Evolutionary conservation across 495 filamentous ascomycete species (phyloP).

Genomic region (Trypethelium eluteriae): DNA sequence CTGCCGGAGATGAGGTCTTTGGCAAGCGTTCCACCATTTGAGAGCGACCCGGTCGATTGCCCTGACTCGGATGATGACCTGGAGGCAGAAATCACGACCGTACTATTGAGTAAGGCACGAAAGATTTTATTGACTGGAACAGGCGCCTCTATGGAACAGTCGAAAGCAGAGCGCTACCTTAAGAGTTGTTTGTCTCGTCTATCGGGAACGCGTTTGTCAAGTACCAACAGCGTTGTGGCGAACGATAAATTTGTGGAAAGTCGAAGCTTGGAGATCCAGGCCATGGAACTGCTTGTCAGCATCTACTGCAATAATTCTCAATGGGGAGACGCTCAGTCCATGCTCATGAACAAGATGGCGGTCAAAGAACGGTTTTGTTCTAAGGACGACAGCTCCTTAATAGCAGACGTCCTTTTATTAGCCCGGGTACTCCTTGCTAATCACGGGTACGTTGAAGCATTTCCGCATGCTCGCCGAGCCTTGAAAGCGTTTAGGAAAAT

Average conservation of each 20-base stretch:
- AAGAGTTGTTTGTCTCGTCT: neutral
- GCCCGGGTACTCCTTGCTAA: neutral
- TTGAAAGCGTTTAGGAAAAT: conserved; percentile 11
- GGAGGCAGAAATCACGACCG: neutral
- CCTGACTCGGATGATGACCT: conserved; percentile 13
- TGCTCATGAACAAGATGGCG: conserved; percentile 11
- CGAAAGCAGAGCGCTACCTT: neutral
- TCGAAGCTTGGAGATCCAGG: neutral
- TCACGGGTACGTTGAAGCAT: neutral
- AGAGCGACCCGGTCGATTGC: neutral
- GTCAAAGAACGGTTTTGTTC: conserved; percentile 9
- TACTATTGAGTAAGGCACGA: neutral
- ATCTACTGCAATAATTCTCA: conserved; percentile 3
- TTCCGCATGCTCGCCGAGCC: conserved; percentile 10
- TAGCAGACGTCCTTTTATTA: neutral
- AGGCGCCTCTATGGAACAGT: neutral
- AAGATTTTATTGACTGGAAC: neutral
- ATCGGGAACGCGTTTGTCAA: neutral
- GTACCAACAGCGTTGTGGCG: neutral
- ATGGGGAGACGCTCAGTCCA: conserved; percentile 2
- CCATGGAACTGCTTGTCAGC: neutral
- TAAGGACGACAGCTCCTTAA: neutral
- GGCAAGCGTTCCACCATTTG: neutral
- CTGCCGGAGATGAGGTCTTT: neutral
- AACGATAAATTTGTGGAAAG: neutral